phyloP scores from a whole-genome alignment of 2,329 filamentous ascomycete species.

The Volutella citrinella region DNA sequence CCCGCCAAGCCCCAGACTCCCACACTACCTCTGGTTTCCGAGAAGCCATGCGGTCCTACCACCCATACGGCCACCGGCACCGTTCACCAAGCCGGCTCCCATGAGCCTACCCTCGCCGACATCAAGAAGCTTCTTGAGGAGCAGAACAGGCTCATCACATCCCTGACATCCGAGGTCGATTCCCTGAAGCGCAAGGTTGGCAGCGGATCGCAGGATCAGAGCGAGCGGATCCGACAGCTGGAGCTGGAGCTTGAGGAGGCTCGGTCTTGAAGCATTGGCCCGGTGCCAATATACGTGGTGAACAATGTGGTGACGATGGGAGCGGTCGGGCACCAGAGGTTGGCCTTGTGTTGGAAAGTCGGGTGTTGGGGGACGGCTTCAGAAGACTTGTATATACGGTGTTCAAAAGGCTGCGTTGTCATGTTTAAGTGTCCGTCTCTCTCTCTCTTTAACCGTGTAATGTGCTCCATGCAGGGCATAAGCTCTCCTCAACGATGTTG shows the following conservation, averaged over 20 bases:
- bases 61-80: slow-evolving; percentile 26
- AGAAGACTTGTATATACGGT: slow-evolving; percentile 26
- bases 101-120: slow-evolving; percentile 67
- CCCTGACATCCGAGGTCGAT: slow-evolving; percentile 74
- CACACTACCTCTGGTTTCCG: slow-evolving; percentile 16
- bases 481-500: no score
- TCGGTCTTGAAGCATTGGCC: slow-evolving; percentile 57
- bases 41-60: slow-evolving; percentile 33
- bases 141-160: slow-evolving; percentile 73
- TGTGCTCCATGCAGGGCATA: no score
- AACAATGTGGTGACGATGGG: no score
- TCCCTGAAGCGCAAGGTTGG: slow-evolving; percentile 74
- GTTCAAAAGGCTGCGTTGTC: slow-evolving; percentile 23
- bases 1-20: slow-evolving; percentile 25
- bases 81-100: slow-evolving; percentile 30
- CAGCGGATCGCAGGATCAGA: slow-evolving; percentile 55
- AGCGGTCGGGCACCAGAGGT: not conserved
- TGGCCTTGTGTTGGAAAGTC: slow-evolving; percentile 12
- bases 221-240: slow-evolving; percentile 63
- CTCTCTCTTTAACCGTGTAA: not conserved
- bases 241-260: slow-evolving; percentile 66
- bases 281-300: no score
- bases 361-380: slow-evolving; percentile 13
- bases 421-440: slow-evolving; percentile 14
- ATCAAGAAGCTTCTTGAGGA: slow-evolving; percentile 76